Base-by-base conservation (phyloP, 2,329 filamentous ascomycete species). In the Aspergillus udagawae region DNA sequence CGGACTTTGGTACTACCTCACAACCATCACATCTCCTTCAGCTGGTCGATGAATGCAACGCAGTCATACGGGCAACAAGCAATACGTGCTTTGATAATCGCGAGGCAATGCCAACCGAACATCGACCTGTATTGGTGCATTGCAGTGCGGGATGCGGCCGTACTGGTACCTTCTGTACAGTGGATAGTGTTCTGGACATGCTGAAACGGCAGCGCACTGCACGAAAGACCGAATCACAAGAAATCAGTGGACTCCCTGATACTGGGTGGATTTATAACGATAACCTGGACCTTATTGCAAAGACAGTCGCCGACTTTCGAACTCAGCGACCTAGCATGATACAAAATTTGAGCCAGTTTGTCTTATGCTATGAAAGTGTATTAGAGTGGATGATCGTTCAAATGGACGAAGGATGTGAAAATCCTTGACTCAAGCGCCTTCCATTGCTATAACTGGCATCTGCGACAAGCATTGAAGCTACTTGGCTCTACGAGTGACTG, bases 171-270 rank as follows among this genome's bases (percentile, higher is more conserved):
- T 99, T 97, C 70, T 97, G 94, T 73, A 96, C 94, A 0, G 92
- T 97, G 17, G 94, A 97, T 72, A 93, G 89, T 42, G 94, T 97
- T 8, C 88, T 97, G 56, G 92, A 97, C 74, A 96, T 97, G 90
- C 78, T 99, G 59, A 96, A 96, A 77, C 86, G 90, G n/a, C 92
- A 96, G 73, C 83, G 79, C 21, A 71, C 74, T 58, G 75, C 75
- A 29, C 66, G 65, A 4, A 71, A 32, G 29, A 49, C 32, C 23
- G 52, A 38, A 21, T 50, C n/a, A 21, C 29, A 38, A 53, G 66
- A 57, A 52, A 69, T 62, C 29, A 57, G 25, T 20, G 35, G 20
- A 66, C 68, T 42, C 58, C 67, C 67, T 25, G 63, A 71, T 41
- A 82, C 81, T 1, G 77, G 76, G 20, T 96, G 90, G 89, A 71